Conservation (phyloP, 1,284 basidiomycete species). For the Pseudozyma sp. region DNA sequence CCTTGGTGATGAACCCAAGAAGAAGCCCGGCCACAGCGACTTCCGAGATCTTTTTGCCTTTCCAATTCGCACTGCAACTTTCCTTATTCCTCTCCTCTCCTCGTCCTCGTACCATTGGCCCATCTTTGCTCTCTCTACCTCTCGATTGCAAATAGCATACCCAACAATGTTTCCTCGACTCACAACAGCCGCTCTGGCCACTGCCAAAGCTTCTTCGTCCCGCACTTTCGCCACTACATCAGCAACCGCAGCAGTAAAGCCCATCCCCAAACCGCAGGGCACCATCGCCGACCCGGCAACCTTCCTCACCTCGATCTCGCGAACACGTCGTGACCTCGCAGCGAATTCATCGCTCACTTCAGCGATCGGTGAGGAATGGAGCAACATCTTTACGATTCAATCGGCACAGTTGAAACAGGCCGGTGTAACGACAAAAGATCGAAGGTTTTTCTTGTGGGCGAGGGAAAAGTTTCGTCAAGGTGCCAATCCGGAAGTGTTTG, state of each 20-base stretch:
- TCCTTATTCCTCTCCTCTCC: slow-evolving; percentile 6
- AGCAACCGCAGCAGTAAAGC: slow-evolving; percentile 11
- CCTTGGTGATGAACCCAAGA: slow-evolving; percentile 4
- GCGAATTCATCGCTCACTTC: slow-evolving; percentile 54
- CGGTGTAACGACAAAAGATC: slow-evolving; percentile 77
- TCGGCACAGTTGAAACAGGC: slow-evolving; percentile 76
- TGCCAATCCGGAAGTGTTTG: slow-evolving; percentile 74
- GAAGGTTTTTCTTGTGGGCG: slow-evolving; percentile 83
- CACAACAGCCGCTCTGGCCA: slow-evolving; percentile 7
- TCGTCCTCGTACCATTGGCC: neutral
- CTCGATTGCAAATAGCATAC: neutral
- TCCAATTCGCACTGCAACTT: slow-evolving; percentile 15
- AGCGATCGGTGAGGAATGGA: slow-evolving; percentile 74
- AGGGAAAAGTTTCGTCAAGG: slow-evolving; percentile 81
- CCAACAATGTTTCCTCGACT: slow-evolving; percentile 22
- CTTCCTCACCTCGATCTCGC: slow-evolving; percentile 81
- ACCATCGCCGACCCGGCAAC: slow-evolving; percentile 44
- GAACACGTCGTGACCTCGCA: slow-evolving; percentile 76
- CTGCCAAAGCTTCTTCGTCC: slow-evolving; percentile 16
- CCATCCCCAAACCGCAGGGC: slow-evolving; percentile 22
- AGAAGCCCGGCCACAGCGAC: slow-evolving; percentile 16
- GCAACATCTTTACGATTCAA: slow-evolving; percentile 76
- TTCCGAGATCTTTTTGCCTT: slow-evolving; percentile 34
- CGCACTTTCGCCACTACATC: slow-evolving; percentile 25
- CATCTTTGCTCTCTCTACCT: slow-evolving; percentile 1